A percentile compares a stretch with the other conserved stretches of the same genome.
Evolutionary conservation across 352 stramenopile genomes (phyloP).

Genomic region (Globisporangium abappressorium): DNA sequence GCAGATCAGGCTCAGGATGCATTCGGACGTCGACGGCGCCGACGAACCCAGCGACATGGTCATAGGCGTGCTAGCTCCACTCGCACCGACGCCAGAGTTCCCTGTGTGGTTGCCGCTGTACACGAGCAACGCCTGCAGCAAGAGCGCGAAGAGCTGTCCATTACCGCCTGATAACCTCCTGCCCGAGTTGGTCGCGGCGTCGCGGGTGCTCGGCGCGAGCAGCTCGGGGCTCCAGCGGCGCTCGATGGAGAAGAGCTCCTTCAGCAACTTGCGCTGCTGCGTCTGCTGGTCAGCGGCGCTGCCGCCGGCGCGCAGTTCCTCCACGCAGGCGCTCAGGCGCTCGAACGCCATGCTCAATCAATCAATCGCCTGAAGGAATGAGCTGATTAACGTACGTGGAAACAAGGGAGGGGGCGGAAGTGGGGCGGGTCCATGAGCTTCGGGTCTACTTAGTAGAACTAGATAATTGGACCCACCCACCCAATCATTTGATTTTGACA

Average conservation of each 20-base stretch:
- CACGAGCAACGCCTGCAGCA: constrained; percentile 63
- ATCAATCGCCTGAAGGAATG: not conserved
- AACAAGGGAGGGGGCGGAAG: not conserved
- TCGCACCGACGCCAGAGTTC: constrained; percentile 18
- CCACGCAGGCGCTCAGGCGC: constrained; percentile 43
- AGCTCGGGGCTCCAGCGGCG: constrained; percentile 51
- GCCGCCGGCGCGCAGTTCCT: constrained; percentile 38
- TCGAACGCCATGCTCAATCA: constrained; percentile 35
- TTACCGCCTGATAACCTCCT: constrained; percentile 28
- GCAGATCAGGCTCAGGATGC: constrained; percentile 62
- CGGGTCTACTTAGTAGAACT: not conserved
- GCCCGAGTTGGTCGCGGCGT: constrained; percentile 13
- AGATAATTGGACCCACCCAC: not conserved
- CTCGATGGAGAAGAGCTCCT: constrained; percentile 57
- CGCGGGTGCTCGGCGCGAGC: constrained; percentile 14
- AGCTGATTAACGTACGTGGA: not conserved
- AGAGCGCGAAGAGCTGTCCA: constrained; percentile 53
- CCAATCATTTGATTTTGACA: not conserved
- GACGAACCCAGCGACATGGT: constrained; percentile 54
- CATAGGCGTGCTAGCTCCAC: constrained; percentile 33
- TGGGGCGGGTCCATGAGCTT: not conserved
- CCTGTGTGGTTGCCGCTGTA: constrained; percentile 54
- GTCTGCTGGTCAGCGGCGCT: constrained; percentile 28
- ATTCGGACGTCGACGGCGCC: constrained; percentile 53
- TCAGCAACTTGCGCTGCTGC: constrained; percentile 38